phyloP scores from a whole-genome alignment of 2,329 filamentous ascomycete genomes.

The Clonostachys byssicola region DNA sequence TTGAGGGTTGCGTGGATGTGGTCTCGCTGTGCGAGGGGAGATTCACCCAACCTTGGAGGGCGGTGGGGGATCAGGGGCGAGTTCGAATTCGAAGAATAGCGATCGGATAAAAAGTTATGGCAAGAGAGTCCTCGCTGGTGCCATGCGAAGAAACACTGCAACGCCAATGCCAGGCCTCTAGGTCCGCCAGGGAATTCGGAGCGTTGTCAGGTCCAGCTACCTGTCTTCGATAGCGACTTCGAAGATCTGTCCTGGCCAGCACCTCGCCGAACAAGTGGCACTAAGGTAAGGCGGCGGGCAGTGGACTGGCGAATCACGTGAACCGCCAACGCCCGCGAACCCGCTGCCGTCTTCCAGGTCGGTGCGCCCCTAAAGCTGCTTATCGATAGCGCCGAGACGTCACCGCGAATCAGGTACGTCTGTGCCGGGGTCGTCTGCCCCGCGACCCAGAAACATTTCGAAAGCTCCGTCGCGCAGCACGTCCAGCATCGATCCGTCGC shows the following conservation, averaged over 20 bases:
- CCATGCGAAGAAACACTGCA: constrained; percentile 19
- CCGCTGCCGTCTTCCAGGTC: no score
- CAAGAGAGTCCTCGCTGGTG: constrained; percentile 14
- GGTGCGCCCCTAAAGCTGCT: no score
- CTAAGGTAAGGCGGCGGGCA: constrained; percentile 16
- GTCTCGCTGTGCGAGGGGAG: constrained; percentile 14
- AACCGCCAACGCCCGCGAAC: constrained; percentile 1
- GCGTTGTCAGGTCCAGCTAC: constrained; percentile 18
- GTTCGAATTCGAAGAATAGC: background rate
- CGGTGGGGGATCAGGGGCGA: constrained; percentile 24
- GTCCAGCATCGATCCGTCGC: no score
- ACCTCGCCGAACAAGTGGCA: constrained; percentile 32
- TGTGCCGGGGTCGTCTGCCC: no score
- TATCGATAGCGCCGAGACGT: no score
- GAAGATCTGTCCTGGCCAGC: constrained; percentile 29
- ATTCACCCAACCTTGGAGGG: constrained; percentile 16
- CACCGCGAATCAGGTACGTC: no score
- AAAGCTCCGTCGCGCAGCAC: no score
- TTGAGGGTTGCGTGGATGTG: background rate
- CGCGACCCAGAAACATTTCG: no score
- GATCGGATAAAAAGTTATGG: background rate
- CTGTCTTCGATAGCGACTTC: constrained; percentile 20
- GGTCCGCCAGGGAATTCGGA: constrained; percentile 2
- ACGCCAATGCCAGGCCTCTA: constrained; percentile 17
- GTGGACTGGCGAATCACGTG: constrained; percentile 21